These are phyloP conservation scores for Trypanosoma scelopori DNA, from an alignment of 208 protist genomes.

Conservation along the genomic window DNA sequence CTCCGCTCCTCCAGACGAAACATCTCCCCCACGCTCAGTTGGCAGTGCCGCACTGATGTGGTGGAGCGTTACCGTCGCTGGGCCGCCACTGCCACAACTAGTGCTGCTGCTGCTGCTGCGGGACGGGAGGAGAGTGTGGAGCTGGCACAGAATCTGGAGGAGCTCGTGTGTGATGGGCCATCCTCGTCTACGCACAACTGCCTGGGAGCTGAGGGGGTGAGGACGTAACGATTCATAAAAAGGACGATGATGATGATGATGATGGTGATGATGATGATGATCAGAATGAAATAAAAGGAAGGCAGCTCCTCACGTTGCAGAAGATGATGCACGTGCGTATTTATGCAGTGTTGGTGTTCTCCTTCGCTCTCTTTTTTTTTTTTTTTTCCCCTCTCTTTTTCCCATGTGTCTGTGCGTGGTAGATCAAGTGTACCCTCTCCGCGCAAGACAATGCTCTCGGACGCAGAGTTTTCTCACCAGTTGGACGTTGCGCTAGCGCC, in stretches of 20 bases:
- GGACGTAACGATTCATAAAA: not conserved
- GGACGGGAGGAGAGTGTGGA: not conserved
- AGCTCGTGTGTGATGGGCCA: slow-evolving; percentile 3
- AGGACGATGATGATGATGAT: too few species aligned
- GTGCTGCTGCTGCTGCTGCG: too few species aligned
- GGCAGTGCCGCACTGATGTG: slow-evolving; percentile 26
- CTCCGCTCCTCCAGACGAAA: slow-evolving; percentile 5
- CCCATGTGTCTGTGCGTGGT: not conserved
- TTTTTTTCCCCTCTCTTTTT: not conserved
- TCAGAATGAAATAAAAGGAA: too few species aligned
- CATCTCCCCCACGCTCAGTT: slow-evolving; percentile 10
- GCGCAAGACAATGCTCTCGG: slow-evolving; percentile 16
- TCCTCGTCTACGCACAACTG: not conserved
- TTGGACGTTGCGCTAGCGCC: slow-evolving; percentile 57
- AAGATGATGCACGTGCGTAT: too few species aligned
- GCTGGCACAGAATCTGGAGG: slow-evolving; percentile 1
- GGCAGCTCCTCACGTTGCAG: too few species aligned
- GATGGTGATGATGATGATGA: too few species aligned
- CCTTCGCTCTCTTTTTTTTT: too few species aligned
- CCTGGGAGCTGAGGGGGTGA: not conserved
- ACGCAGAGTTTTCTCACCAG: slow-evolving; percentile 28
- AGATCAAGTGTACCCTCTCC: slow-evolving; percentile 7
- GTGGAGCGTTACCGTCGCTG: slow-evolving; percentile 11
- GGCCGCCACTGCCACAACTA: too few species aligned
- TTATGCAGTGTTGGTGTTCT: too few species aligned